Evolutionary conservation across 805 yeast genomes (phyloP), one percentile per base, ranked within the genome.

Genomic region (Wickerhamomyces strasburgensis): DNA sequence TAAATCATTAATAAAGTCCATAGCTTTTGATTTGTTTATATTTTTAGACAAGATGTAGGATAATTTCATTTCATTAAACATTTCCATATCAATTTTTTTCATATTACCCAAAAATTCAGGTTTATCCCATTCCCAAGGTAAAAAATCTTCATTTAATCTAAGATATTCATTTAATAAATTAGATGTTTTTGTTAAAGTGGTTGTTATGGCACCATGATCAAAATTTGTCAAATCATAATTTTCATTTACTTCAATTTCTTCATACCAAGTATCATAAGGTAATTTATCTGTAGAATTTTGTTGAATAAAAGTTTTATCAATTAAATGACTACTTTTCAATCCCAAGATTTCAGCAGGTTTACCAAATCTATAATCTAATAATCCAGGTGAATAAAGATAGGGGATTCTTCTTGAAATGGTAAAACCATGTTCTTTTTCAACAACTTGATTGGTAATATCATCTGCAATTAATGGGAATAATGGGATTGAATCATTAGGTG

Each of bases 381-480:
- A 35, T 3, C 47, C 43, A 0, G 83, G 73, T 0, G 88, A 72
- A 23, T 69, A 65, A 26, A 80, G 47, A 42, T 73, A 76, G 0
- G 89, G 89, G 7, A 80, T 67, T 31, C 72, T 62, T 49, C 75
- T 38, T 2, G 54, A 39, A 1, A 46, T 11, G 19, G 44, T 39
- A 10, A 52, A 36, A 5, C 60, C 50, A 2, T 43, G 47, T 3
- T 53, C 50, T 14, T 54, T 47, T 19, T 67, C 63, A 31, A 72
- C 51, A 76, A 78, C 73, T 37, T 70, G 69, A 3, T 54, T 58
- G 1, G 70, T 58, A 24, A 71, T 61, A 36, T 70, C 70, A 40
- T 79, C 84, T 0, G 85, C 79, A n/a, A 73, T 52, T 25, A 82
- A 53, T 0, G 88, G 87, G 25, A 65, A 47, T 3, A 80, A 40